These are phyloP conservation scores for Phallus indusiatus DNA, from an alignment of 768 basidiomycete species.

Conservation along the genomic window DNA sequence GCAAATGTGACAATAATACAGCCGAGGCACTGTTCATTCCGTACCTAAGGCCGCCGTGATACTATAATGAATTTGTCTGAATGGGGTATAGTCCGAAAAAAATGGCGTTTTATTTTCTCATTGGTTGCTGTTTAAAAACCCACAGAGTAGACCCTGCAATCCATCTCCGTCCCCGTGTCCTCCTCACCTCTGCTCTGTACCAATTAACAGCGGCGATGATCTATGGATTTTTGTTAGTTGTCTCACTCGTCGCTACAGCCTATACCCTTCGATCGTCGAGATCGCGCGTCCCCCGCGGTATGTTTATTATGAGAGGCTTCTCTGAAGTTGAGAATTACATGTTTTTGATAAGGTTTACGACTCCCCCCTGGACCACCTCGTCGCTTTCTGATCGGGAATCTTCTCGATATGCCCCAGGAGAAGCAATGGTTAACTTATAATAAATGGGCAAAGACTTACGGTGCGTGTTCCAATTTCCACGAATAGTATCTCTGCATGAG, in stretches of 20 bases:
- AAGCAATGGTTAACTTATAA: constrained; percentile 16
- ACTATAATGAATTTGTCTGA: too few species aligned
- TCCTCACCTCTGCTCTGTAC: too few species aligned
- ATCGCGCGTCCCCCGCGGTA: background rate
- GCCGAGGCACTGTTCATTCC: too few species aligned
- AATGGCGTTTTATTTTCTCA: too few species aligned
- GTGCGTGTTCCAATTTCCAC: constrained; percentile 7
- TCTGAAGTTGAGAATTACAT: background rate
- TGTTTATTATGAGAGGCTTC: background rate
- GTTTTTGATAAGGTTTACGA: background rate
- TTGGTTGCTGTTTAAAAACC: too few species aligned
- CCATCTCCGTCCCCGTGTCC: too few species aligned
- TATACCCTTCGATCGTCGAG: background rate
- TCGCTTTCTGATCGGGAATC: constrained; percentile 20
- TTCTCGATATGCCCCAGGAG: constrained; percentile 14
- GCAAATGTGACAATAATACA: too few species aligned
- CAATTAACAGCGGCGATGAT: background rate
- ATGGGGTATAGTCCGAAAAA: too few species aligned
- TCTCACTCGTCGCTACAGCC: background rate
- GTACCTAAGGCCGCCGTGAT: too few species aligned
- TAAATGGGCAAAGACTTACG: constrained; percentile 15
- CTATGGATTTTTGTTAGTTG: background rate
- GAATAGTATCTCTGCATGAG: background rate
- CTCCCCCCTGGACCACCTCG: constrained; percentile 22
- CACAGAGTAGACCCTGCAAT: too few species aligned